Conservation (phyloP, 2,329 filamentous ascomycete genomes). For the Colletotrichum melonis region DNA sequence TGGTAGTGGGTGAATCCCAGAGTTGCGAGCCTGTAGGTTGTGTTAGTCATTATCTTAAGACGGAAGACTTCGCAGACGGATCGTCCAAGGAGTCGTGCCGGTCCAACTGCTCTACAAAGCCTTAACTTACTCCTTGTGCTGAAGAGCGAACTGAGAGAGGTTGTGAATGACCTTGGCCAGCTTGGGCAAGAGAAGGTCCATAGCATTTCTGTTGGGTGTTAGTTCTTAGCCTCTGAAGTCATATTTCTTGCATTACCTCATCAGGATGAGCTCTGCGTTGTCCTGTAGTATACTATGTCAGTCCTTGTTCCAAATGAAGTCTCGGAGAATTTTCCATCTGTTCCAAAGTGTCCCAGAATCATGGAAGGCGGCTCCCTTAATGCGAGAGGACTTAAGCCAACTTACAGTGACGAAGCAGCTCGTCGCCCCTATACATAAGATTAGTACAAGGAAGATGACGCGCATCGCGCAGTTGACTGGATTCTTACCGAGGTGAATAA, state of each 20-base stretch:
- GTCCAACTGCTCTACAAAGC: conserved; percentile 70
- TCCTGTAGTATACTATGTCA: conserved; percentile 45
- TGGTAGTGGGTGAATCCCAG: conserved; percentile 63
- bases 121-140: conserved; percentile 71
- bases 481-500: conserved; percentile 73
- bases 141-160: conserved; percentile 75
- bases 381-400: background rate
- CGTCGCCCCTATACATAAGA: conserved; percentile 41
- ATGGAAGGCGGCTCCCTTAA: background rate
- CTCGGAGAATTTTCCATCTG: background rate
- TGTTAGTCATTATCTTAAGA: background rate
- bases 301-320: background rate
- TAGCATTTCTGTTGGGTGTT: conserved; percentile 52
- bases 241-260: conserved; percentile 51
- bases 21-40: background rate
- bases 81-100: background rate
- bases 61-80: background rate
- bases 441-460: background rate
- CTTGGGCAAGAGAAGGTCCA: conserved; percentile 82
- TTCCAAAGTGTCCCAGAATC: background rate
- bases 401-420: conserved; percentile 70
- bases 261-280: conserved; percentile 82
- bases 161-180: conserved; percentile 83
- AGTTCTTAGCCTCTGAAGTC: conserved; percentile 50
- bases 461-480: background rate